Evolutionary conservation across 345 rosid genomes (phyloP), one percentile per base, ranked within the genome.

Genomic region (Cardamine occulta): DNA sequence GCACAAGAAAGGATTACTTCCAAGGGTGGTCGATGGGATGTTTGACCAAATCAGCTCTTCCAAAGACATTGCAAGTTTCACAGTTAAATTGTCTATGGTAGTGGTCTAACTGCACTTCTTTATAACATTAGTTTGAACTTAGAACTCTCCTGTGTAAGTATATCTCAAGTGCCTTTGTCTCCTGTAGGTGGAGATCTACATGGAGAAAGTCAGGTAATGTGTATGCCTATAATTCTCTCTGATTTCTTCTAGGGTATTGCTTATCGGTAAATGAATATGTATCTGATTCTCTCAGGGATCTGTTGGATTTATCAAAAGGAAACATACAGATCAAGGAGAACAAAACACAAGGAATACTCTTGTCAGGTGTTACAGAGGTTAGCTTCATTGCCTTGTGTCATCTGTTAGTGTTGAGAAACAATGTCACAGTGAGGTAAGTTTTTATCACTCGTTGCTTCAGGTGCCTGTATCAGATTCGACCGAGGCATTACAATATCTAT

Each of bases 191-290:
- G 98, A 91, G 81, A 91, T 93, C 78, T 93, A 93, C 82, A 87
- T 93, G 98, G 98, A 91, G 86, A 91, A 86, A 87, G 90, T 93
- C 75, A 89, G 97, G 97, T 87, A 77, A 48, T 13, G 68, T 74
- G 31, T 49, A 19, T 37, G 61, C 70, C 40, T 24, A 58, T 58
- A 55, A 13, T 21, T 26, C 61, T 56, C 61, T 40, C n/a, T 63
- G 44, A 31, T 26, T 8, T 58, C 70, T 54, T 61, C 47, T 69
- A 68, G 39, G 64, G 19, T 52, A 4, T 52, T 45, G 66, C 72
- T 70, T 63, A 37, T 13, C 18, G 9, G 18, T n/a, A 7, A 39
- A 57, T 56, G 26, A 51, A 58, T 8, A n/a, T 78, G 49, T 23
- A 29, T 69, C 28, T 47, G 5, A 45, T 34, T 63, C 31, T 52